These are phyloP conservation scores for Eucalyptus lansdowneana DNA, from an alignment of 345 rosid genomes.

Conservation along the genomic window DNA sequence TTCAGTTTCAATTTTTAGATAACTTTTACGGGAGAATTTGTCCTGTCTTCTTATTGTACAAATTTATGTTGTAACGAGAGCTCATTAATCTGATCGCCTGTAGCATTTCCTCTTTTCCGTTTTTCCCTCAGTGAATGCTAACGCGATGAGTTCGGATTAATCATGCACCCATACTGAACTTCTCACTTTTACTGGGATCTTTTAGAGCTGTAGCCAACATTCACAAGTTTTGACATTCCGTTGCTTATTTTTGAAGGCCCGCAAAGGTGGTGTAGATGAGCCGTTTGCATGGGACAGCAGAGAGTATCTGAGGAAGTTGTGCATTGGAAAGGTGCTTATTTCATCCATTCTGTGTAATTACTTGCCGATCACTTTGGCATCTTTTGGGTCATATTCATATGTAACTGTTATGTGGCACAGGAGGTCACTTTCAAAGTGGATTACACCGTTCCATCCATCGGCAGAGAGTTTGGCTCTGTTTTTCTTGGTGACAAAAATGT, in stretches of 20 bases:
- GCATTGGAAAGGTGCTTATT: constrained; percentile 79
- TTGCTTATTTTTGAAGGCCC: constrained; percentile 1
- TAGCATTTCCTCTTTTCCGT: not conserved
- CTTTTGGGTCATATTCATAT: not conserved
- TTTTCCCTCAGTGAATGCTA: not conserved
- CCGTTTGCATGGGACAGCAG: constrained; percentile 96
- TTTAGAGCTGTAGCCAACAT: not conserved
- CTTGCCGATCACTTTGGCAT: not conserved
- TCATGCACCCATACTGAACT: not conserved
- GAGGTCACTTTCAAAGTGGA: constrained; percentile 89
- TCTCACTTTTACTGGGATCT: not conserved
- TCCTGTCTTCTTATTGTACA: not conserved
- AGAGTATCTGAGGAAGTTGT: constrained; percentile 84
- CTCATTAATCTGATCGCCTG: not conserved
- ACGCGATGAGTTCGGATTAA: not conserved
- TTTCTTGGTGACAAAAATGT: constrained; percentile 78
- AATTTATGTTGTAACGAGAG: not conserved
- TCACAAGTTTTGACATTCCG: not conserved
- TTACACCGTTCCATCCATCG: constrained; percentile 57
- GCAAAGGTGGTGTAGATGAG: constrained; percentile 75
- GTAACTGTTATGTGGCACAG: constrained; percentile 12
- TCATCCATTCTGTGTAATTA: not conserved
- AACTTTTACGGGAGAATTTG: not conserved
- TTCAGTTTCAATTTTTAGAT: not conserved
- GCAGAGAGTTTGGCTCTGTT: constrained; percentile 88